phyloP scores from a whole-genome alignment of 169 alveolate genomes.

The Amoebophrya sp. region DNA sequence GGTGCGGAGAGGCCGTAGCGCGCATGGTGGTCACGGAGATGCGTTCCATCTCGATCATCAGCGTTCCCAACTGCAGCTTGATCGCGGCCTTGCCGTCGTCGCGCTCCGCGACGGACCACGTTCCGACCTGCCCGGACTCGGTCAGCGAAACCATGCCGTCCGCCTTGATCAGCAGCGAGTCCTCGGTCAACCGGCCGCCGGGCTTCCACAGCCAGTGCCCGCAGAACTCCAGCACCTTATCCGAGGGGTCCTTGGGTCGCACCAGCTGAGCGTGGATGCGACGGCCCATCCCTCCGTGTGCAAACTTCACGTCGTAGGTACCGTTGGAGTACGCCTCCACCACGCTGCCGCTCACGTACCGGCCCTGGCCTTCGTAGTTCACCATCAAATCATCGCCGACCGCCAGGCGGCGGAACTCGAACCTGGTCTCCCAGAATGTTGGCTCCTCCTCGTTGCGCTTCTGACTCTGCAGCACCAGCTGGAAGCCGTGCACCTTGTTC shows the following conservation, averaged over 20 bases:
- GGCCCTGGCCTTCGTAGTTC: constrained; percentile 37
- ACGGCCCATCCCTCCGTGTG: constrained; percentile 50
- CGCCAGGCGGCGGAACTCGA: constrained; percentile 42
- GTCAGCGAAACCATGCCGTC: constrained; percentile 44
- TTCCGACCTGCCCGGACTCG: constrained; percentile 46
- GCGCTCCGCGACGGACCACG: constrained; percentile 48
- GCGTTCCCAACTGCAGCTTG: constrained; percentile 26
- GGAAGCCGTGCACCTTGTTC: constrained; percentile 38
- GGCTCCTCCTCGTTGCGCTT: constrained; percentile 46
- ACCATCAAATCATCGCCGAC: constrained; percentile 47
- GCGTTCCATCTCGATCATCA: constrained; percentile 49
- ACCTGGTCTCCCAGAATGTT: constrained; percentile 49
- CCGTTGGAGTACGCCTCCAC: constrained; percentile 46
- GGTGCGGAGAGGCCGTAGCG: constrained; percentile 38
- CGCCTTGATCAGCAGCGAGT: constrained; percentile 39
- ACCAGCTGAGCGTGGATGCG: constrained; percentile 48
- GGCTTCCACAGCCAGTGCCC: constrained; percentile 53
- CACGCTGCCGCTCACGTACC: constrained; percentile 43
- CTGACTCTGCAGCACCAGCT: constrained; percentile 47
- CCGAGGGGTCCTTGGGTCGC: constrained; percentile 47
- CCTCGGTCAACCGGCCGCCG: constrained; percentile 48
- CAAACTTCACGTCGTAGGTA: constrained; percentile 45
- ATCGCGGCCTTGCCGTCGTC: constrained; percentile 39
- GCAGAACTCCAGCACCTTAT: constrained; percentile 47
- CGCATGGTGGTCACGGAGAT: constrained; percentile 51